Evolutionary conservation across 192 early-diverging fungal species (phyloP), one percentile per base, ranked within the genome.

Genomic region (Jimgerdemannia lactiflua): DNA sequence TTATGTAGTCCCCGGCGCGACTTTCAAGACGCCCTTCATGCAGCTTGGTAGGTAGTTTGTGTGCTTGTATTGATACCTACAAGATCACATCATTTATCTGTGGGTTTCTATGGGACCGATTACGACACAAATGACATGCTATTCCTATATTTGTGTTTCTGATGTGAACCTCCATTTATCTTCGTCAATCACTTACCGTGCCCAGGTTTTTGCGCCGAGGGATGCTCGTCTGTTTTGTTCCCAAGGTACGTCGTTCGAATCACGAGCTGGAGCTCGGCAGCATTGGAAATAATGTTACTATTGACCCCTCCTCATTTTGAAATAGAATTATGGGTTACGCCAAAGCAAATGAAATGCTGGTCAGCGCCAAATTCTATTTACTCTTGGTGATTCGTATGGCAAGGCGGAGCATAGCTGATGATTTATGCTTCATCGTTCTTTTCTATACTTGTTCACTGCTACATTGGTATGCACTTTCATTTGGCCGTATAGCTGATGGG

Each of bases 21-120:
- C 86, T 10, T 94, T 92, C 78, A 84, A 80, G 19, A 92, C 91
- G 10, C 93, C 93, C 18, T 94, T 94, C 78, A 92, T 92, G 81
- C 84, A 92, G 70, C 83, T 92, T 43, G 91, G 85, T 85, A 79
- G 70, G 43, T 10, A 4, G 19, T 59, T 59, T 59, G 2, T 59
- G 0, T 59, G 49, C 14, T 59, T 59, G 49, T 59, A 10, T 59
- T 10, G 67, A 10, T 18, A 19, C 67, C 19, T 41, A 68, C 67
- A 59, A 10, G 49, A 59, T 59, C 49, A 10, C 49, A 10, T 2
- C 49, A 59, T 10, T 6, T 10, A 59, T 59, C 8, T 14, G 8
- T 14, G 49, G 6, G 49, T 10, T 59, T 59, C 49, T 10, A 59
- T 59, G 14, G 6, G 49, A 59, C 0, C 8, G 14, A 49, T 42